Evolutionary conservation across 257 asterid genomes (phyloP).

Genomic region (Penstemon newberryi): DNA sequence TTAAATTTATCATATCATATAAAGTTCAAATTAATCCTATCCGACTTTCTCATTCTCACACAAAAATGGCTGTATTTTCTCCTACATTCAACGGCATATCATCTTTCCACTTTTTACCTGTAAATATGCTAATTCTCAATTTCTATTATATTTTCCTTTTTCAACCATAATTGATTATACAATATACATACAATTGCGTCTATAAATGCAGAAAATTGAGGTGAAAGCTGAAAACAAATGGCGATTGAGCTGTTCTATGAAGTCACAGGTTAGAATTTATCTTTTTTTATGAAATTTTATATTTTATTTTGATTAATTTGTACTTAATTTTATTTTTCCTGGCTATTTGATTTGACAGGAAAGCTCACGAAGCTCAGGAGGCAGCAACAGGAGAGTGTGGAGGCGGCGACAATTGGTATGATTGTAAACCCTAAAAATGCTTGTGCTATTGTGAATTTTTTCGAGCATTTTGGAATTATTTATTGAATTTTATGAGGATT

Average conservation of each 20-base stretch:
- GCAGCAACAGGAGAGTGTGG: conserved; percentile 63
- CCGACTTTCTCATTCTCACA: too few relatives aligned
- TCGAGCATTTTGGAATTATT: too few relatives aligned
- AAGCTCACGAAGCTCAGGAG: conserved; percentile 43
- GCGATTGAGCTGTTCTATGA: conserved; percentile 33
- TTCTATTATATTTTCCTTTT: neutral
- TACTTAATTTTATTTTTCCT: neutral
- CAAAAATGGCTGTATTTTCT: conserved; percentile 43
- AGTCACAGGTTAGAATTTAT: conserved; percentile 46
- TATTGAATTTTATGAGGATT: too few relatives aligned
- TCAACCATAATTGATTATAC: neutral
- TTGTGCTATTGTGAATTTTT: neutral
- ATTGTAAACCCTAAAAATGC: conserved; percentile 2
- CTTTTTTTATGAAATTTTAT: neutral
- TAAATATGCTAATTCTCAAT: conserved; percentile 7
- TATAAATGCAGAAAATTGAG: conserved; percentile 51
- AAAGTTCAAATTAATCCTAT: too few relatives aligned
- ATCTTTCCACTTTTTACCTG: conserved; percentile 31
- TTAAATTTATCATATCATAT: too few relatives aligned
- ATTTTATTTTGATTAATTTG: neutral
- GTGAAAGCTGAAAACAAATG: conserved; percentile 41
- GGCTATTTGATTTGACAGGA: conserved; percentile 41
- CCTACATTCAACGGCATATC: conserved; percentile 32
- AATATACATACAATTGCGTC: neutral
- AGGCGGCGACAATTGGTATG: conserved; percentile 86